Base-by-base conservation (phyloP, 305 asterid species). In the Withania somnifera region DNA sequence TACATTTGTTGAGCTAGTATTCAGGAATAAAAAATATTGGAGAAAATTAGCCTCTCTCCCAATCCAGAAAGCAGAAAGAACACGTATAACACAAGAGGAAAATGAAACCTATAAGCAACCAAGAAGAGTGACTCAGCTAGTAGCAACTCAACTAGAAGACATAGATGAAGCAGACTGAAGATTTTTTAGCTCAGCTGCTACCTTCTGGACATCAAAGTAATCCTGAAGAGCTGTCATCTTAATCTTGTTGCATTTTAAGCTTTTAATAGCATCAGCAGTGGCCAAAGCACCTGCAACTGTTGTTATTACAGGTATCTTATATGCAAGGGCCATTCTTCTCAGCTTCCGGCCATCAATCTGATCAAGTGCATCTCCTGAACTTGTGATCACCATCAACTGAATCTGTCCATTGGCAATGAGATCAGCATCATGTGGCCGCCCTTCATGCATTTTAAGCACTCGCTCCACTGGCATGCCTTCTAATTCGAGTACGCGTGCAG, bases 271-370 rank as follows among this genome's bases (percentile, higher is more conserved):
- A 80, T 88, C 94, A 0, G 98, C 97, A 4, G 98, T 93, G n/a
- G 99, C 99, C 91, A 94, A 71, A 20, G 97, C 98, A 17, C 98
- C 98, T 0, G 97, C 97, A 38, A 92, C 94, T 11, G 99, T 96
- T 1, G 99, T 94, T 45, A 96, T 90, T 22, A 94, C 90, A 0
- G 98, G 98, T 81, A 94, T 89, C 92, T 96, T 96, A 84, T 93
- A 92, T 1, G 98, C 88, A 1, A 96, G 95, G 7, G 98, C 99
- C 98, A 93, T 96, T 75, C 98, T 88, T 84, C 99, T 86, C 63
- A 96, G 89, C 90, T 91, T 93, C 73, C 97, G 87, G 24, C 98
- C 99, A n/a, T 93, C 99, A 3, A 96, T 94, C 80, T 91, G 97
- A 83, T 96, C 98, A 52, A 92, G 89, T 61, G 90, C 86, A 56